Evolutionary conservation across 2,329 filamentous ascomycete genomes (phyloP), one percentile per base, ranked within the genome.

Genomic region (Apiospora pterosperma): DNA sequence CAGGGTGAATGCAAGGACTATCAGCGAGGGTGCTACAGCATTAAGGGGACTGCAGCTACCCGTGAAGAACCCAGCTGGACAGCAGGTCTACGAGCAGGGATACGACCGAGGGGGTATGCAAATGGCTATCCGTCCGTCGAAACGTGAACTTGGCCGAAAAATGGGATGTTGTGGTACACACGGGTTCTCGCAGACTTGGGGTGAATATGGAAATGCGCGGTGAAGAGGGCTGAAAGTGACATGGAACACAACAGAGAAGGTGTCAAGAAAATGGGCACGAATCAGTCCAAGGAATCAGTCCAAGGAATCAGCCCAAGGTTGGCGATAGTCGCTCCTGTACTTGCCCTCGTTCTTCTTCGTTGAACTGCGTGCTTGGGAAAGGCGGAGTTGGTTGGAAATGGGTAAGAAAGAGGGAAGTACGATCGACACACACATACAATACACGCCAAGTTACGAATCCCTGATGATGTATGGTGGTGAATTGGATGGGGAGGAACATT

Each of bases 21-120:
- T 23, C 41, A 42, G 21, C n/a, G 36, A 44, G 38, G 60, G 60
- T 62, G 39, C 39, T 48, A 62, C 60, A 62, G 23, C 60, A 62
- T 48, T 25, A 34, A 62, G 38, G 59, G 39, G 28, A 62, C 25
- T 48, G 60, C 60, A 34, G 60, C 41, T 36, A 48, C 38, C 60
- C 60, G 60, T 36, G 11, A 34, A 42, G 39, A 44, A 19, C 25
- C 60, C 60, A 48, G 39, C 60, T 48, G 36, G 36, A 41, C 58
- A 19, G 58, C 36, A 60, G 34, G 58, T n/a, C 39, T 38, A 41
- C 36, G 16, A 31, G 23, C 59, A 61, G 48, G 34, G 48, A 34
- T 21, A 34, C 48, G 48, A 34, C 16, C 16, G 48, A 34, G 16
- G 16, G 28, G 16, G 28, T 55, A 31, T 34, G 25, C 48, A 19